Conservation (phyloP, 306 rosid genomes). For the Acacia confusa region DNA sequence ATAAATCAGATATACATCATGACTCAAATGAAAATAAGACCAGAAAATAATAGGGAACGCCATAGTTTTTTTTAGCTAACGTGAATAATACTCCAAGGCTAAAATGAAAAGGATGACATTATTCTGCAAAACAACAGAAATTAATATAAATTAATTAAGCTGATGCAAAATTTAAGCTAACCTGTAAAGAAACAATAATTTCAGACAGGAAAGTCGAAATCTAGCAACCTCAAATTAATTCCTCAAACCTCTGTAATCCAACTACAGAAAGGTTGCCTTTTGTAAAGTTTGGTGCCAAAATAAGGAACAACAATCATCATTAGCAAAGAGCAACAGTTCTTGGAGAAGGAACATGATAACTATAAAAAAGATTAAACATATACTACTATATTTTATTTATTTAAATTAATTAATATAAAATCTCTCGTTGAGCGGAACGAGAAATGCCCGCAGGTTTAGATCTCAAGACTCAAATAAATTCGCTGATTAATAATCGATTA, state of each 20-base stretch:
- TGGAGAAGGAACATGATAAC: not conserved
- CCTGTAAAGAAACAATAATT: conserved; percentile 20
- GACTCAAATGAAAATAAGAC: not conserved
- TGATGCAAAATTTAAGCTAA: not conserved
- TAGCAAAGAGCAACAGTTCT: not conserved
- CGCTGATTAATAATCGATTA: not conserved
- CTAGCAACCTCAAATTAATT: not conserved
- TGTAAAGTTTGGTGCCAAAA: conserved; percentile 9
- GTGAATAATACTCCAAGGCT: conserved; percentile 3
- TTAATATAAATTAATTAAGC: not conserved
- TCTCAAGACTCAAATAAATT: conserved; percentile 19
- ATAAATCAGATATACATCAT: not conserved
- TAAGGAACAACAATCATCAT: not conserved
- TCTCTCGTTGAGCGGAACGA: not conserved
- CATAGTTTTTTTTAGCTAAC: not conserved
- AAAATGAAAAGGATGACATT: not conserved
- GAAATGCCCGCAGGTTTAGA: not conserved
- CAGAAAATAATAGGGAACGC: not conserved
- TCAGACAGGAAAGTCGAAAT: conserved; percentile 16
- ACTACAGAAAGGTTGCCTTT: not conserved
- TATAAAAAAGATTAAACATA: not conserved
- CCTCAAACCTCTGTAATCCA: not conserved
- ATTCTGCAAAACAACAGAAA: not conserved
- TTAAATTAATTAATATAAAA: not conserved
- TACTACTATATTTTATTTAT: not conserved